These are phyloP conservation scores for Cyberlindnera nakhonratchasimensis DNA, from an alignment of 805 yeast genomes.

Conservation along the genomic window DNA sequence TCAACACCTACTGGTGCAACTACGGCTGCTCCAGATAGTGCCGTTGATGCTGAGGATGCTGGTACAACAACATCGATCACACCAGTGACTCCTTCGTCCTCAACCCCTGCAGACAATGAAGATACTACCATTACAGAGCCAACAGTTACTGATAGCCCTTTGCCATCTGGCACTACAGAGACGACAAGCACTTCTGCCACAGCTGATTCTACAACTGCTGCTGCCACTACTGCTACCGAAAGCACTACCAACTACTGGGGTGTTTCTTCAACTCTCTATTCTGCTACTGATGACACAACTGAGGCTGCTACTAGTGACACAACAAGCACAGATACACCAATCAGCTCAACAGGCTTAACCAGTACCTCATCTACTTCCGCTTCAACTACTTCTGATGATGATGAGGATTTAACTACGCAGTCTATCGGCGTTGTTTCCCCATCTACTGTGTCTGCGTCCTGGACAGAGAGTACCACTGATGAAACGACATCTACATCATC, in stretches of 20 bases:
- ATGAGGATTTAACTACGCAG: slow-evolving; percentile 1
- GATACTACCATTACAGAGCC: no score
- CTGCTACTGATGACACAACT: slow-evolving; percentile 3
- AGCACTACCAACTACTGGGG: slow-evolving; percentile 1
- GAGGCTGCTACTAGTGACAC: background rate
- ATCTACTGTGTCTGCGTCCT: slow-evolving; percentile 4
- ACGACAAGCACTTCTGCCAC: slow-evolving; percentile 2
- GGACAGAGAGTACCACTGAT: background rate
- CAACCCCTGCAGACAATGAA: background rate
- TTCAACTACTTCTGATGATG: slow-evolving; percentile 4
- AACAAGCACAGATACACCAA: background rate
- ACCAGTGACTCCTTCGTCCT: background rate
- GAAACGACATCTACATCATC: background rate
- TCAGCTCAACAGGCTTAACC: background rate
- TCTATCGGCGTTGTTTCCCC: slow-evolving; percentile 4
- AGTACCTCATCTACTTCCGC: background rate
- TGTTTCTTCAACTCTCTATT: background rate
- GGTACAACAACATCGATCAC: background rate
- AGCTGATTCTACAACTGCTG: background rate
- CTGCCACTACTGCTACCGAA: background rate
- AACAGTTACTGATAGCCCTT: background rate
- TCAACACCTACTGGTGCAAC: background rate
- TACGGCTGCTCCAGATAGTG: background rate
- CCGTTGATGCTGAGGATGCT: background rate
- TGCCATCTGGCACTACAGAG: no score